Base-by-base conservation (phyloP, 2,329 filamentous ascomycete species). In the Cercospora zeae-maydis region DNA sequence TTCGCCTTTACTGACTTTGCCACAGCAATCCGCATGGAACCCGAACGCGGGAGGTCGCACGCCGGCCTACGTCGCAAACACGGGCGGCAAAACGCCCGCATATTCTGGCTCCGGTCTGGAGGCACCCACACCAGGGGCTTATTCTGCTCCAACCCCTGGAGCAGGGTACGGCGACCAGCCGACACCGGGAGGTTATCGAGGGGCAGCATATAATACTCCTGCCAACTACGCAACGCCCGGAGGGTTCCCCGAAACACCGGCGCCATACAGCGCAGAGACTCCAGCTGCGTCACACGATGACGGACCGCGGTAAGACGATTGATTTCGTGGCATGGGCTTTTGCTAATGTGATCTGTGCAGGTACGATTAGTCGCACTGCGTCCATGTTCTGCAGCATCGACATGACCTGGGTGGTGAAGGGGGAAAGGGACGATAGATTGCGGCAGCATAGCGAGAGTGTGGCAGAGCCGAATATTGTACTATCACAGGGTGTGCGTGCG, bases 51-150 rank as follows among this genome's bases (percentile, higher is more conserved):
- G 67, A 31, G 71, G 70, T 45, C 72, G 75, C 36, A 78, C 77
- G 36, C 89, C 91, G 1, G 90, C 85, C 83, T 59, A 69, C 34
- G 52, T 66, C n/a, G 51, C 82, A 84, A 47, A 76, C 67, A 33
- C 76, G 61, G 88, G 88, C 7, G 88, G 86, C n/a, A 88, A 93
- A 75, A 96, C 92, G 0, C 92, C 92, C 2, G 88, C 86, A 1
- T 92, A 90, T 73, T 57, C 64, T 24, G 73, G 71, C 19, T 59
- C 56, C 13, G 68, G 71, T 0, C 91, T 90, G 69, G 90, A 93
- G 69, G 88, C 88, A 3, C 88, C 88, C 14, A 78, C 75, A 6
- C 76, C 76, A 9, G 74, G 75, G 37, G 77, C 73, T 55, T 78
- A 77, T 71, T 75, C 75, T 39, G 78, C 78, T 11, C 78, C 78